These are phyloP conservation scores for Proliferodiscus dingleyae DNA, from an alignment of 2,329 filamentous ascomycete species.

Conservation along the genomic window DNA sequence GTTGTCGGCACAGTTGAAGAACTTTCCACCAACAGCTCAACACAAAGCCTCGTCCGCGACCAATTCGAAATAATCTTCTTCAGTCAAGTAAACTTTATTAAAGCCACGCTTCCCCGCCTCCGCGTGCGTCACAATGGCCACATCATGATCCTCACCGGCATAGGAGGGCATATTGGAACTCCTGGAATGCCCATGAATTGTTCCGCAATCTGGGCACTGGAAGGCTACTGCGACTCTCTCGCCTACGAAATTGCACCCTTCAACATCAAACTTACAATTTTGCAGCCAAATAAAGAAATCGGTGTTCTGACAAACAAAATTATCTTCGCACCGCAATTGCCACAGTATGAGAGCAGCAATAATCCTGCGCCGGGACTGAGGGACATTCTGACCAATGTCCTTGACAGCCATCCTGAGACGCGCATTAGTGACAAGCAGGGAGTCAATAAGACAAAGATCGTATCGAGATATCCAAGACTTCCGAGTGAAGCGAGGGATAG, in stretches of 20 bases:
- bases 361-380: constrained; percentile 77
- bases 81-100: constrained; percentile 92
- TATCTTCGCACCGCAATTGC: constrained; percentile 73
- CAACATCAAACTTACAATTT: constrained; percentile 92
- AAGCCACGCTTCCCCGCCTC: constrained; percentile 75
- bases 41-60: constrained; percentile 74
- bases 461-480: constrained; percentile 71
- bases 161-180: constrained; percentile 87
- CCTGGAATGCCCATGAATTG: constrained; percentile 89
- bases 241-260: constrained; percentile 96
- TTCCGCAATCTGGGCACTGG: constrained; percentile 88
- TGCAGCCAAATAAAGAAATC: constrained; percentile 93
- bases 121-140: constrained; percentile 79
- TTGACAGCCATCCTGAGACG: constrained; percentile 70
- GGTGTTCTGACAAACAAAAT: constrained; percentile 82
- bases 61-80: constrained; percentile 97
- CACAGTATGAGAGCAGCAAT: constrained; percentile 60
- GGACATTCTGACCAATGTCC: constrained; percentile 73
- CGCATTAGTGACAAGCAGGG: constrained; percentile 30
- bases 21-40: constrained; percentile 66
- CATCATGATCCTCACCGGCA: constrained; percentile 82
- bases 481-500: constrained; percentile 63
- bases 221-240: constrained; percentile 91
- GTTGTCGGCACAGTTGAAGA: constrained; percentile 91
- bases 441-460: constrained; percentile 34